Conservation (phyloP, 495 filamentous ascomycete species). For the Durotheca rogersii region DNA sequence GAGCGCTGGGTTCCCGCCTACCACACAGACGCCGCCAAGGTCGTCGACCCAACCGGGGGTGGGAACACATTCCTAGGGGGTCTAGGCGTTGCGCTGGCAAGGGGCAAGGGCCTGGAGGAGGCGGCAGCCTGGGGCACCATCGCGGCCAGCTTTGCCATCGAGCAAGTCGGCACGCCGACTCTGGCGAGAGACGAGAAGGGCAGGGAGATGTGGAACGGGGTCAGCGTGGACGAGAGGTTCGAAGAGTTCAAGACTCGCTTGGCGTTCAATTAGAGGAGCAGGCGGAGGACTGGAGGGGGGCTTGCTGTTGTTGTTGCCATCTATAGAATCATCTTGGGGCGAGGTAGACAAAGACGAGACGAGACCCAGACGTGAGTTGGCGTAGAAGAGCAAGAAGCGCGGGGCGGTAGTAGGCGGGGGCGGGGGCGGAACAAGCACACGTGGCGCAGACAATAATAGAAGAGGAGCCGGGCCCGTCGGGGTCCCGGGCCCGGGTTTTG, state of each 20-base stretch:
- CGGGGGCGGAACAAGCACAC: too few species aligned
- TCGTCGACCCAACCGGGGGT: constrained; percentile 93
- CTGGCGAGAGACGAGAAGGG: constrained; percentile 54
- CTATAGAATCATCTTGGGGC: too few species aligned
- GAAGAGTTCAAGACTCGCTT: constrained; percentile 47
- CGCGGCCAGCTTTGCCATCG: constrained; percentile 89
- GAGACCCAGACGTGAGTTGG: too few species aligned
- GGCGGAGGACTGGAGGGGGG: too few species aligned
- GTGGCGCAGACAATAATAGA: too few species aligned
- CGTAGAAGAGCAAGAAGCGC: too few species aligned
- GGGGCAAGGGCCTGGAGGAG: constrained; percentile 60
- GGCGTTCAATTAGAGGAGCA: constrained; percentile 27
- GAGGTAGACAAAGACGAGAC: too few species aligned
- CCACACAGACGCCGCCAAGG: constrained; percentile 50
- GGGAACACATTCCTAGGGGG: constrained; percentile 92
- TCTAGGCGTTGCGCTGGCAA: constrained; percentile 71
- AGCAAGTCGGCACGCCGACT: constrained; percentile 83
- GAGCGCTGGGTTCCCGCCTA: constrained; percentile 60
- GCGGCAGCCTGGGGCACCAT: constrained; percentile 80
- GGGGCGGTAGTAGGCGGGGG: too few species aligned
- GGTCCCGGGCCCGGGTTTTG: too few species aligned
- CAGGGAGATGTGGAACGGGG: constrained; percentile 77
- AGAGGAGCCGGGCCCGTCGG: too few species aligned
- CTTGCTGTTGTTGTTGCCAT: too few species aligned
- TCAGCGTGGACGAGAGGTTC: constrained; percentile 55